Evolutionary conservation across 305 asterid species (phyloP), one percentile per base, ranked within the genome.

Genomic region (Caryopteris hybrid): DNA sequence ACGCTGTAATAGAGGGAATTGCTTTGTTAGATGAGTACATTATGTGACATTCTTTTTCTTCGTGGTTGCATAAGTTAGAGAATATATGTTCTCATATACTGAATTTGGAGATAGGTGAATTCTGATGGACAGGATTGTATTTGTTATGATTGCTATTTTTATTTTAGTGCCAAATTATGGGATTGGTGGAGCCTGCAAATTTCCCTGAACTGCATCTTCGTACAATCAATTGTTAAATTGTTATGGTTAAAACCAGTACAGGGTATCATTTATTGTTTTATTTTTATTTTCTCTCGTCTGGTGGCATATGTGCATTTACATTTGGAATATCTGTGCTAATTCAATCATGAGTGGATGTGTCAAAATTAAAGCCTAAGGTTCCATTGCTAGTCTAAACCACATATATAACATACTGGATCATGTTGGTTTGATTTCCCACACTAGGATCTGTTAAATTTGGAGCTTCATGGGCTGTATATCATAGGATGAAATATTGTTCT

Each of bases 61-160:
- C 14, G n/a, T n/a, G 57, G 64, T 51, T 71, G 47, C 23, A 42
- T 51, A 39, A 41, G 46, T 13, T 70, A 27, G 41, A 52, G 58
- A 61, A 25, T 61, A 48, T 25, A 38, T 70, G 43, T 55, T 8
- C 13, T 61, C 17, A 9, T 51, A 42, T 47, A 23, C 54, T 53
- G 45, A 38, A 53, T 54, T 51, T 17, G 55, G 46, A 52, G 55
- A 39, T 70, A 23, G 25, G 56, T 16, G 31, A 9, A 8, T 16
- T 33, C 45, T 17, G 4, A 56, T 33, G 12, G 43, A 17, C 43
- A 8, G 25, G 14, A 31, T 29, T 31, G 14, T 7, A 55, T 20
- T 52, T 50, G 45, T 38, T 70, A 39, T 33, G 3, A 6, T 25
- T 22, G 9, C 29, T 60, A 36, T 60, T 25, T 27, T 48, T 34